Evolutionary conservation across 352 stramenopile species (phyloP), one percentile per base, ranked within the genome.

Genomic region (Phytopythium cucurbitacearum): DNA sequence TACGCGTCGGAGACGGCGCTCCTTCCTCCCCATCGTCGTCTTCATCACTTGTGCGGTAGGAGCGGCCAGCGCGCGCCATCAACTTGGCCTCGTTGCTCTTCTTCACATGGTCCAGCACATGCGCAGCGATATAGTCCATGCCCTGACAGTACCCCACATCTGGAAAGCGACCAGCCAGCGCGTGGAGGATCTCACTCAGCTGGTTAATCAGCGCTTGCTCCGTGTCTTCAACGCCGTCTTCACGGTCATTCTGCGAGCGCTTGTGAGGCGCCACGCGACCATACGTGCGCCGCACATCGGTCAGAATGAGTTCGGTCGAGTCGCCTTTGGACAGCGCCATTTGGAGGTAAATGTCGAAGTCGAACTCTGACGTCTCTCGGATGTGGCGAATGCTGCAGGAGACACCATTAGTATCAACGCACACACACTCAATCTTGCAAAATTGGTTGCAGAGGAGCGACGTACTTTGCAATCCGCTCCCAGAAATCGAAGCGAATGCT

Each of bases 61-160:
- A n/a, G 39, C 35, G 32, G 4, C 37, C 48, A 2, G 60, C 36
- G 8, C 57, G 57, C 1, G 41, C 48, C 8, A 48, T 43, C 33
- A 73, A 59, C 33, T 69, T 68, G 3, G 69, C 73, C 35, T 84
- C 67, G 8, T 59, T 80, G 43, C 73, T 79, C 48, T 80, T 86
- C 67, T 91, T 94, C 15, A 92, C 81, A 28, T 90, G 78, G 55
- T 93, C 78, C 9, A 94, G 61, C 8, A 95, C 62, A 21, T 92
- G 80, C 11, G 83, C 85, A 11, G 80, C 78, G 53, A 95, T 88
- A 57, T 95, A 95, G 50, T 95, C 85, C 82, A 95, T 93, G 35
- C 85, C 85, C 59, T 95, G 85, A 52, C 85, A 95, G 56, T 95
- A 95, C 5, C 85, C 85, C 7, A 95, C 85, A 28, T 85, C 76